Percentiles rank a stretch among this genome's conserved stretches.
Evolutionary conservation across 768 basidiomycete genomes (phyloP).

Genomic region (Paxillus involutus): DNA sequence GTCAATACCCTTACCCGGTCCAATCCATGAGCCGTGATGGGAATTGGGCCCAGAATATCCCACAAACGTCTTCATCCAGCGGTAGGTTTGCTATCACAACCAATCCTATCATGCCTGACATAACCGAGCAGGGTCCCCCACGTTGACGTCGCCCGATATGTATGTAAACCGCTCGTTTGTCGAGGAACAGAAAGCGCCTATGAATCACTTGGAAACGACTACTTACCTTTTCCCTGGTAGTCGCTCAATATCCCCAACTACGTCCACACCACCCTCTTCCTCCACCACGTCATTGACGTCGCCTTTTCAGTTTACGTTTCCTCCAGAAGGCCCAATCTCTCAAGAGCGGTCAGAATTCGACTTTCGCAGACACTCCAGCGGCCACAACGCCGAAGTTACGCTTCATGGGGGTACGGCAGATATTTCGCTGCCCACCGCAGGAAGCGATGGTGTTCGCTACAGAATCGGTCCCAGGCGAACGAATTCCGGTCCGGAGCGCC

Average conservation of each 20-base stretch:
- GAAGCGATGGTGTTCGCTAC: conserved; percentile 60
- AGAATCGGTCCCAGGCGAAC: conserved; percentile 50
- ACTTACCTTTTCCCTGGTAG: conserved; percentile 64
- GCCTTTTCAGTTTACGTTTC: conserved; percentile 65
- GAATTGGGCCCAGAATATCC: conserved; percentile 27
- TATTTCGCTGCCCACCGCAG: conserved; percentile 54
- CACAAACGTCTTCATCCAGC: conserved; percentile 32
- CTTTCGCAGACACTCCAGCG: conserved; percentile 57
- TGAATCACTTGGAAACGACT: conserved; percentile 51
- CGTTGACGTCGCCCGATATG: conserved; percentile 45
- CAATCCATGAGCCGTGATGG: conserved; percentile 33
- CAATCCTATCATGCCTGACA: conserved; percentile 31
- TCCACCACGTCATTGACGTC: conserved; percentile 62
- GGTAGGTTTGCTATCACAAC: conserved; percentile 27
- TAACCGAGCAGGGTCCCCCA: conserved; percentile 58
- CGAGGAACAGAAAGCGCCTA: conserved; percentile 58
- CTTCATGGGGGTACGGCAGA: conserved; percentile 76
- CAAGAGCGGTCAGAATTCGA: conserved; percentile 66
- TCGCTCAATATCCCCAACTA: conserved; percentile 70
- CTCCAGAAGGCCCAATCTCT: conserved; percentile 46
- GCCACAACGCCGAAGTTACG: conserved; percentile 59
- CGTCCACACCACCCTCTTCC: conserved; percentile 60
- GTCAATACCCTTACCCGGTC: conserved; percentile 45
- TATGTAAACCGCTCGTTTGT: conserved; percentile 45
- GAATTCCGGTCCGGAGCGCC: conserved; percentile 49